Evolutionary conservation across 2,329 filamentous ascomycete genomes (phyloP).

Genomic region (Capronia epimyces): DNA sequence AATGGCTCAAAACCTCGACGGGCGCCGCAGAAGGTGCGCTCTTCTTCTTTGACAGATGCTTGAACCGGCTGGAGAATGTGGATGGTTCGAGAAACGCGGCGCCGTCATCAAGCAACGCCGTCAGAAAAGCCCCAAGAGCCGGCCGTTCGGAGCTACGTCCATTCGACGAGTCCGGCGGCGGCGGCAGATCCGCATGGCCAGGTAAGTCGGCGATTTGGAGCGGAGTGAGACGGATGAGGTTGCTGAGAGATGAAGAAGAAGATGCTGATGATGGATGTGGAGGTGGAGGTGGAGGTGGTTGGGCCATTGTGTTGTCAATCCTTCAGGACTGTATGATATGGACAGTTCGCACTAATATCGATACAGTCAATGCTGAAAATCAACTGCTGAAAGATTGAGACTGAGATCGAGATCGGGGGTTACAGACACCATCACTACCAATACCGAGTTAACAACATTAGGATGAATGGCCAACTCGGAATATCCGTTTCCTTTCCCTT

Average conservation of each 20-base stretch:
- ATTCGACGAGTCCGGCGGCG: no score
- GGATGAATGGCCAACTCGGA: no score
- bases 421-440: no score
- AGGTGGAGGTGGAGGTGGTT: conserved; percentile 3
- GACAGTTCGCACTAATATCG: no score
- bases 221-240: conserved; percentile 26
- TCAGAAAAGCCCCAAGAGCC: conserved; percentile 21
- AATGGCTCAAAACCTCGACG: conserved; percentile 24
- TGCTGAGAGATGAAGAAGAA: conserved; percentile 7
- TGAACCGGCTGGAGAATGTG: conserved; percentile 21
- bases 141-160: conserved; percentile 2
- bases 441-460: no score
- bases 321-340: no score
- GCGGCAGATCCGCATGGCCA: conserved; percentile 19
- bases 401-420: no score
- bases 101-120: conserved; percentile 26
- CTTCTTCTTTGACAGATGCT: conserved; percentile 20
- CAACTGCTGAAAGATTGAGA: no score
- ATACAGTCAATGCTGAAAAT: no score
- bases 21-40: conserved; percentile 21
- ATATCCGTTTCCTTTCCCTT: no score
- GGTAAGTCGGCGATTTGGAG: conserved; percentile 25
- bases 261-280: no score
- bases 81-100: conserved; percentile 23
- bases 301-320: conserved; percentile 15